These are phyloP conservation scores for Falciphora oryzae DNA, from an alignment of 2,329 filamentous ascomycete species.

Conservation along the genomic window DNA sequence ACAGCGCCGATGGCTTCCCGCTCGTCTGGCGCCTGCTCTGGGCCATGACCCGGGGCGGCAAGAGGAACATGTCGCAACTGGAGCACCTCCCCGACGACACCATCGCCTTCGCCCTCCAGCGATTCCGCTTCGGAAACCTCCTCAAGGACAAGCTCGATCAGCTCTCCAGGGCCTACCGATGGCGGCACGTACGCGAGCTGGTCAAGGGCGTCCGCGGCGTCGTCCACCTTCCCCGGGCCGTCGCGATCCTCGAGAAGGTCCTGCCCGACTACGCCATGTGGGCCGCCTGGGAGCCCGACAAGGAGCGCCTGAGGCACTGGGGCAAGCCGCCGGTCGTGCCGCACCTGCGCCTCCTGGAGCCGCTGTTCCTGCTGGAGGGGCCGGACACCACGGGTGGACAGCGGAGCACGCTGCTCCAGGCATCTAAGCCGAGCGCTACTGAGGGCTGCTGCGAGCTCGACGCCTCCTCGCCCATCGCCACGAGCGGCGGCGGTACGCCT, in stretches of 20 bases:
- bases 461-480: neutral
- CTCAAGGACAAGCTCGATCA: neutral
- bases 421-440: no score
- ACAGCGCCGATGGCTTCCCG: constrained; percentile 1
- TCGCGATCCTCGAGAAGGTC: neutral
- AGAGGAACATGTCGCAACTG: neutral
- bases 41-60: neutral
- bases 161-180: neutral
- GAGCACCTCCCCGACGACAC: neutral
- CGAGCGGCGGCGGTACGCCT: neutral
- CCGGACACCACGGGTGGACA: neutral
- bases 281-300: neutral
- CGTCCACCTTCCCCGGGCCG: neutral
- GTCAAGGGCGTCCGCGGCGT: neutral
- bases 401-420: neutral
- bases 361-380: neutral
- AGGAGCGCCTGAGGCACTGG: neutral
- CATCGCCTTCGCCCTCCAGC: neutral
- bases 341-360: neutral
- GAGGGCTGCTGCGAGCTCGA: neutral
- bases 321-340: neutral
- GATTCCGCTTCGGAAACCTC: neutral
- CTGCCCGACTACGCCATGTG: constrained; percentile 2
- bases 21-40: neutral
- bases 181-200: neutral